Evolutionary conservation across 1,284 basidiomycete genomes (phyloP).

Genomic region (Naganishia sp.): DNA sequence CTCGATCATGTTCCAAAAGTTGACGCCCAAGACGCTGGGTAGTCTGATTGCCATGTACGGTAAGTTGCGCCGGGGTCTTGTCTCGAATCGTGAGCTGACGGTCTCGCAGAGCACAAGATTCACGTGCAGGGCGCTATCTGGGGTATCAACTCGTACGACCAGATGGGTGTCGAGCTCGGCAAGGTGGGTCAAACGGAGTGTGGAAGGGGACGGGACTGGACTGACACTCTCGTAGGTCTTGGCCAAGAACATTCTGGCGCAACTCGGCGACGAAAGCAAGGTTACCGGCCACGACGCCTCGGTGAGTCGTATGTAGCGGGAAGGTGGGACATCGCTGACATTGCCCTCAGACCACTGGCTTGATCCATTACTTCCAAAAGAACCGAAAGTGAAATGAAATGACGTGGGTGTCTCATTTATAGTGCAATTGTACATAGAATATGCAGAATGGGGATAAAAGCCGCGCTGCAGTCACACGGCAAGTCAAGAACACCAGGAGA

Average conservation of each 20-base stretch:
- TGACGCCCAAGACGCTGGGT: slow-evolving; percentile 88
- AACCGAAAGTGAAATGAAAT: slow-evolving; percentile 58
- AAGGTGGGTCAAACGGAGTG: slow-evolving; percentile 59
- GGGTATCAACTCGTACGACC: slow-evolving; percentile 93
- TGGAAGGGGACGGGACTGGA: neutral
- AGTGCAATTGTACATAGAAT: neutral
- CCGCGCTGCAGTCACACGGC: neutral
- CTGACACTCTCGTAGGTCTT: slow-evolving; percentile 57
- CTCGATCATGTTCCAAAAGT: slow-evolving; percentile 88
- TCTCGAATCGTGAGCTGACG: neutral
- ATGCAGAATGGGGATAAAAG: slow-evolving; percentile 8
- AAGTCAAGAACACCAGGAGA: no score
- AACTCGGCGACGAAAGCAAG: slow-evolving; percentile 77
- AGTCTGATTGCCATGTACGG: slow-evolving; percentile 50
- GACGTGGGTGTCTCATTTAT: neutral
- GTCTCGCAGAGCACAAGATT: slow-evolving; percentile 84
- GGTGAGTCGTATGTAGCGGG: slow-evolving; percentile 58
- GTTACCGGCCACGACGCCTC: slow-evolving; percentile 90
- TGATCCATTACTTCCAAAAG: slow-evolving; percentile 93
- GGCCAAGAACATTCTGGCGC: slow-evolving; percentile 89
- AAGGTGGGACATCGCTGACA: neutral
- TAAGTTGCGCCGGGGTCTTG: neutral
- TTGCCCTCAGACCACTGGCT: slow-evolving; percentile 71
- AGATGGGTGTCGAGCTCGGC: slow-evolving; percentile 85
- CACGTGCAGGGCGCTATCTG: slow-evolving; percentile 95